Base-by-base conservation (phyloP, 352 stramenopile genomes). In the Blastocystis sp. region DNA sequence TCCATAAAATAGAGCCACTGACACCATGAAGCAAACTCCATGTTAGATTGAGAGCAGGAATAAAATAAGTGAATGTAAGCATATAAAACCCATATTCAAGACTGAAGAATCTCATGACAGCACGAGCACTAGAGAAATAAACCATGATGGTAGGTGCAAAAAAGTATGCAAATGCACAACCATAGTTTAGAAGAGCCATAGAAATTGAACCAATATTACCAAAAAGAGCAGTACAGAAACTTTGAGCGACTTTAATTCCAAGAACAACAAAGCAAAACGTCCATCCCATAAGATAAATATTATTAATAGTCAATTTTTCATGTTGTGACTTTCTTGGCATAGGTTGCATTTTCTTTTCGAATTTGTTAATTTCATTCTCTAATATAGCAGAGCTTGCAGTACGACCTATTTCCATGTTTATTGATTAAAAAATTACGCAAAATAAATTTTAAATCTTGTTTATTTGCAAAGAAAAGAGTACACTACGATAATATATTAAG, bases 1-100 rank as follows among this genome's bases (percentile, higher is more conserved):
- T 62, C 52, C 52, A 62, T 16, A 62, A 16, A 6, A 62, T 19
- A 7, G 52, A 39, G 9, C 39, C 52, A 28, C 48, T 37, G 31
- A 62, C 54, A 48, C 52, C 52, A 23, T 62, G 52, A 31, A 62
- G 39, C 24, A 62, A 62, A 36, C 52, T 62, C 52, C 52, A 62
- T 23, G 54, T 42, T 27, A 62, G 18, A n/a, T 18, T 35, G 9
- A 62, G 7, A 4, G 52, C 39, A 54, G 36, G 36, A 19, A 62
- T 62, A 31, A 62, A 54, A 31, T 62, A 62, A 1, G 52, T 42
- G 41, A 62, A 62, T n/a, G 48, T 6, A 11, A 62, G 36, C 39
- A 62, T 62, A 23, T 62, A 62, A 2, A 62, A 13, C 30, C 52
- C 36, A 21, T 62, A 62, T 27, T 62, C 52, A 34, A 62, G 54